Evolutionary conservation across 2,329 filamentous ascomycete genomes (phyloP), one percentile per base, ranked within the genome.

Genomic region (Scorias spongiosa): DNA sequence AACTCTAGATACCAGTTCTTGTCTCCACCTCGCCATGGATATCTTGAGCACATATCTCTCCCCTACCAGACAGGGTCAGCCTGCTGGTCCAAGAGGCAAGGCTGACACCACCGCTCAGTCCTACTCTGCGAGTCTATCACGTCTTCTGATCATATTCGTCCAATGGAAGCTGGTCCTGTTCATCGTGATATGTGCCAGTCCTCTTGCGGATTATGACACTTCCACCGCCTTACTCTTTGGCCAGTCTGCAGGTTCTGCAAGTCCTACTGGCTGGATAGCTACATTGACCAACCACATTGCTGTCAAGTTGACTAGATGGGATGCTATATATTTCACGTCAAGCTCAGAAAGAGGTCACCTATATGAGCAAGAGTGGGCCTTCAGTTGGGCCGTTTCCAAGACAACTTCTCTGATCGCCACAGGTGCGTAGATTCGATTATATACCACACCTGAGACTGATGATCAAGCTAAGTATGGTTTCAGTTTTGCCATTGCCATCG

Each of bases 361-460:
- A 10, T 82, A 77, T 58, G 85, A 93, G 64, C 85, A 91, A 63
- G 82, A 89, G 62, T 91, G 84, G 84, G 85, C 84, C 0, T 91
- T 88, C 64, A 80, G 80, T 32, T 74, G 70, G 63, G 66, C 67
- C 9, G 72, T 73, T 47, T 66, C 72, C 10, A 62, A 57, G 45
- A 42, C 72, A 7, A 56, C 75, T 10, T 55, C 61, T 51, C 56
- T 45, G 65, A 63, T 46, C 50, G 57, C 57, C 42, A 59, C 58
- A 56, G 58, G 67, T 69, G 62, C 56, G 64, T 63, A 47, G 44
- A 48, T 47, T 46, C 17, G 34, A 40, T 39, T 39, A 40, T 45
- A 46, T 17, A 44, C 41, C 12, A 42, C 15, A 15, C 28, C n/a
- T 28, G 32, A 32, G 36, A 42, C 42, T 37, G 28, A 26, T 6